Conservation (phyloP, 2,329 filamentous ascomycete genomes). For the Massarina eburnea region DNA sequence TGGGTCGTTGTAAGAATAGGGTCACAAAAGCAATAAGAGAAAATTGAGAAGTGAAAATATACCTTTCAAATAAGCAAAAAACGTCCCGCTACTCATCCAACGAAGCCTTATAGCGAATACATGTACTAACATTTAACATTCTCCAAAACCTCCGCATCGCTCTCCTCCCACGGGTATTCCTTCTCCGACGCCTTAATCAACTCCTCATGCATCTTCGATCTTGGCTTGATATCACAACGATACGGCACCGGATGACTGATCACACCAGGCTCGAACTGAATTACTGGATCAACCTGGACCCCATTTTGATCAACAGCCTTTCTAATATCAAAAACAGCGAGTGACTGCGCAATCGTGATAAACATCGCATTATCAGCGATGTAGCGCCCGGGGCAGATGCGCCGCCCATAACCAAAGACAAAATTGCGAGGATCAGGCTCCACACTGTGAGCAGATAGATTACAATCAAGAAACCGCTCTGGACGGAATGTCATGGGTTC, state of each 20-base stretch:
- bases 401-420: slow-evolving; percentile 46
- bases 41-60: too few species aligned
- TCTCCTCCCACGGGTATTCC: slow-evolving; percentile 44
- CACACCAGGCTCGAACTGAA: slow-evolving; percentile 41
- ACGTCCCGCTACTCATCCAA: too few species aligned
- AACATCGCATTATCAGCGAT: slow-evolving; percentile 48
- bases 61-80: too few species aligned
- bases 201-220: slow-evolving; percentile 33
- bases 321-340: slow-evolving; percentile 51
- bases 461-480: slow-evolving; percentile 46
- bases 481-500: slow-evolving; percentile 47
- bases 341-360: slow-evolving; percentile 45
- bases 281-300: slow-evolving; percentile 34
- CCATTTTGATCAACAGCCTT: slow-evolving; percentile 44
- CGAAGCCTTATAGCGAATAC: too few species aligned
- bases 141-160: slow-evolving; percentile 37
- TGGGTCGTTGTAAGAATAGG: too few species aligned
- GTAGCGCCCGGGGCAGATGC: slow-evolving; percentile 47
- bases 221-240: slow-evolving; percentile 35
- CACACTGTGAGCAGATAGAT: slow-evolving; percentile 24
- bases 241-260: slow-evolving; percentile 46
- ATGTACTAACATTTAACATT: slow-evolving; percentile 8
- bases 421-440: slow-evolving; percentile 42
- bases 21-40: too few species aligned
- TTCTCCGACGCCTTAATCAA: slow-evolving; percentile 39